Evolutionary conservation across 306 rosid species (phyloP).

Genomic region (Comarum palustre): DNA sequence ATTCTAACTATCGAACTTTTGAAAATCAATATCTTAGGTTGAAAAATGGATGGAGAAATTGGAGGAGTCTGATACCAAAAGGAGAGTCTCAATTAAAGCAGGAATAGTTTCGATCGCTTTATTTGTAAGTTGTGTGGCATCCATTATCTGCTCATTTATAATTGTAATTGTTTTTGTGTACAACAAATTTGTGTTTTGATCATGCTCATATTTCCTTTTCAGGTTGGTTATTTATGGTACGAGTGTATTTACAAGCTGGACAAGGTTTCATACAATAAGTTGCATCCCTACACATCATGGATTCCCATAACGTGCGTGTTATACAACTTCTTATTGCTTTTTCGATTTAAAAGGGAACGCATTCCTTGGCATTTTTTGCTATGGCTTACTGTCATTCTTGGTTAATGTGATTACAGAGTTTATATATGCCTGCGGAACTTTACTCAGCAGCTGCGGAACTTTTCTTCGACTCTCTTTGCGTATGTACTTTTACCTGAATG

Average conservation of each 20-base stretch:
- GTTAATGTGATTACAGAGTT: slow-evolving; percentile 55
- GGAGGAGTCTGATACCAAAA: slow-evolving; percentile 88
- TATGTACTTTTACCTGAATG: slow-evolving; percentile 46
- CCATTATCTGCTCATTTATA: slow-evolving; percentile 12
- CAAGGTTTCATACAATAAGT: slow-evolving; percentile 88
- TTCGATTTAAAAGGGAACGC: slow-evolving; percentile 6
- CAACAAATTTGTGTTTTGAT: slow-evolving; percentile 20
- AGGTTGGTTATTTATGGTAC: slow-evolving; percentile 96
- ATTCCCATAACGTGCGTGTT: slow-evolving; percentile 88
- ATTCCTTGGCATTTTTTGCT: background rate
- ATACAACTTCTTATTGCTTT: slow-evolving; percentile 11
- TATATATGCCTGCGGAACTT: slow-evolving; percentile 91
- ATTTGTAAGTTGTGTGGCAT: slow-evolving; percentile 54
- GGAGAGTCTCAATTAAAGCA: slow-evolving; percentile 75
- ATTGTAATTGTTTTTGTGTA: slow-evolving; percentile 11
- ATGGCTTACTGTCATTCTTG: slow-evolving; percentile 7
- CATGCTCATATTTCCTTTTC: slow-evolving; percentile 29
- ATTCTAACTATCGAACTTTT: slow-evolving; percentile 14
- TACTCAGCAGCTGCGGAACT: slow-evolving; percentile 78
- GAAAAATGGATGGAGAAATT: slow-evolving; percentile 97
- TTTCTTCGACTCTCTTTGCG: slow-evolving; percentile 89
- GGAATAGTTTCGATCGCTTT: slow-evolving; percentile 56
- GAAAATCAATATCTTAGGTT: slow-evolving; percentile 51
- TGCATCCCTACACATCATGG: slow-evolving; percentile 98
- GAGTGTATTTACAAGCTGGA: slow-evolving; percentile 94